Evolutionary conservation across 805 yeast genomes (phyloP), one percentile per base, ranked within the genome.

Genomic region (Kazachstania martiniae): DNA sequence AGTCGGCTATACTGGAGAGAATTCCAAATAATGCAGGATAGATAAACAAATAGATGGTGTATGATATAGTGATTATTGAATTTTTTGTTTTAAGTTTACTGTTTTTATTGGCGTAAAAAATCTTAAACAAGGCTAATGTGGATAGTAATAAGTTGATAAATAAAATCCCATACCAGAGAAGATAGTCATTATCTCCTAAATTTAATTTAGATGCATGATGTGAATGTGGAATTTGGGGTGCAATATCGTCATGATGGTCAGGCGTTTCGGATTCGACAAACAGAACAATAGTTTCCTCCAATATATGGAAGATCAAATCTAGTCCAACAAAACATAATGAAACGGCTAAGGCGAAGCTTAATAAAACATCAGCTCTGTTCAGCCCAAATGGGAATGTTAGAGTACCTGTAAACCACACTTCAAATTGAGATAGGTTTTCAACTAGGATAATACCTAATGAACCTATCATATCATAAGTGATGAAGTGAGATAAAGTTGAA

Each of bases 381-480:
- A 89, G 62, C 0, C 97, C 98, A 63, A 89, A 89, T 1, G 98
- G 98, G 42, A 75, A 81, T 10, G 77, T 75, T 21, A 91, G 63
- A 1, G 94, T 81, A 5, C 87, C 72, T 35, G 71, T 73, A 41
- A 72, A 75, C 95, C 97, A 91, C 5, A 81, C 93, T 41, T 84
- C 93, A 56, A 89, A 89, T 50, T 87, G 91, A n/a, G 84, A 70
- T 71, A 89, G 70, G 9, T 85, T 68, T 37, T 79, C 85, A 5
- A 85, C 95, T 12, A 70, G 56, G 0, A 81, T 79, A 2, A 78
- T 66, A 12, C 80, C 64, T 2, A 77, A 46, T 25, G 85, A 79
- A 1, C 93, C 86, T 23, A 86, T 58, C 0, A 94, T 73, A 55
- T 89, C 96, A 55, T 85, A 89, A 38, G 86, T 79, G 6, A 87